Conservation (phyloP, 2,329 filamentous ascomycete genomes). For the Aspergillus sp. region DNA sequence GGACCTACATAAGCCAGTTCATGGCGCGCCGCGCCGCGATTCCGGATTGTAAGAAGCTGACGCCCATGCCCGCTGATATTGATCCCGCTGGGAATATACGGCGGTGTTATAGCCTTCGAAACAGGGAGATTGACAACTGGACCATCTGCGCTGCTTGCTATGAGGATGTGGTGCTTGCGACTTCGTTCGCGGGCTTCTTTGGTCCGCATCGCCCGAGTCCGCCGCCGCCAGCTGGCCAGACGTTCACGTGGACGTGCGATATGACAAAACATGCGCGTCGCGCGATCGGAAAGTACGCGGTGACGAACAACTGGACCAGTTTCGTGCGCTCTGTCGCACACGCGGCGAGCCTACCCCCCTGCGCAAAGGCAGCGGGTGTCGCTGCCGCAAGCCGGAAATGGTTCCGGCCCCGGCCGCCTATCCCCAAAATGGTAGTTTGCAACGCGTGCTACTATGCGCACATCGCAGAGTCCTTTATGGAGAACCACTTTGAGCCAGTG, state of each 20-base stretch:
- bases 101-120: neutral
- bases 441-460: neutral
- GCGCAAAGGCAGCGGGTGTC: neutral
- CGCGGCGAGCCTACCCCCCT: neutral
- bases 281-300: neutral
- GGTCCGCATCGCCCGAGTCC: neutral
- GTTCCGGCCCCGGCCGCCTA: neutral
- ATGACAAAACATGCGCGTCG: neutral
- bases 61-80: neutral
- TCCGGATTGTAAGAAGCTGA: neutral
- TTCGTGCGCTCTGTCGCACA: neutral
- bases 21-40: neutral
- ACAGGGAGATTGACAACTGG: neutral
- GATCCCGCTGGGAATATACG: neutral
- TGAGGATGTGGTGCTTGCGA: neutral
- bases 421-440: neutral
- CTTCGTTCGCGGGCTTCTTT: neutral
- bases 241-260: neutral
- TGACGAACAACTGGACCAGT: neutral
- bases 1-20: neutral
- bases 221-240: neutral
- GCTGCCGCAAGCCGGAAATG: neutral
- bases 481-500: neutral
- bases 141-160: conserved; percentile 2
- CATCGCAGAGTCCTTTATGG: neutral